Base-by-base conservation (phyloP, 768 basidiomycete species). In the Lactarius trivialis region DNA sequence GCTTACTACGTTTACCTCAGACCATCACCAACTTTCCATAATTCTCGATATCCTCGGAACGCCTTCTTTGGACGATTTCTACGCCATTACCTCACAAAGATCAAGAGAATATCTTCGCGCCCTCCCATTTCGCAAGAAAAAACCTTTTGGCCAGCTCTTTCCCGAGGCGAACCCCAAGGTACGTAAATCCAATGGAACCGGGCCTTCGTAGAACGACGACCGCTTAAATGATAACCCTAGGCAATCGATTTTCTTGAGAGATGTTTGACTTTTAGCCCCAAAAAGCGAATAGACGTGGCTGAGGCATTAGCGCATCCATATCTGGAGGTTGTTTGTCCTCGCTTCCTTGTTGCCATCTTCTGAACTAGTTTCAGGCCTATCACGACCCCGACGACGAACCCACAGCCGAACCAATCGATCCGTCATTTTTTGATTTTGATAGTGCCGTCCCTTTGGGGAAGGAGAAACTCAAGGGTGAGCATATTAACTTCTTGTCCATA, bases 31-130 rank as follows among this genome's bases (percentile, higher is more conserved):
- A 70, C 81, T 98, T 8, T 88, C 87, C 7, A 81, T 96, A 59
- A 97, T 98, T 68, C 84, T 97, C 60, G 93, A 96, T 69, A 88
- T 95, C n/a, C 84, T 98, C 39, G 95, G 95, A 1, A 91, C 90
- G 3, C 86, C 89, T 19, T 85, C 88, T 9, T 85, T 97, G 70
- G 95, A 97, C 69, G 94, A 97, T 70, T 96, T 97, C 72, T 92
- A 96, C 67, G 92, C 91, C 7, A 96, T 96, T 70, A 91, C 86
- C 21, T 89, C 90, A 4, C 77, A 81, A 8, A 73, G 89, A 50
- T 85, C 89, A 56, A 81, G 93, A 56, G 93, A 94, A 70, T 94
- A 93, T 69, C 88, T 95, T 60, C 86, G 93, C 2, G 89, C 93
- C 0, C 77, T 96, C 17, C 92, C 92, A 0, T 94, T 96, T 75